Conservation (phyloP, 768 basidiomycete genomes). For the Mycena albidolilacea region DNA sequence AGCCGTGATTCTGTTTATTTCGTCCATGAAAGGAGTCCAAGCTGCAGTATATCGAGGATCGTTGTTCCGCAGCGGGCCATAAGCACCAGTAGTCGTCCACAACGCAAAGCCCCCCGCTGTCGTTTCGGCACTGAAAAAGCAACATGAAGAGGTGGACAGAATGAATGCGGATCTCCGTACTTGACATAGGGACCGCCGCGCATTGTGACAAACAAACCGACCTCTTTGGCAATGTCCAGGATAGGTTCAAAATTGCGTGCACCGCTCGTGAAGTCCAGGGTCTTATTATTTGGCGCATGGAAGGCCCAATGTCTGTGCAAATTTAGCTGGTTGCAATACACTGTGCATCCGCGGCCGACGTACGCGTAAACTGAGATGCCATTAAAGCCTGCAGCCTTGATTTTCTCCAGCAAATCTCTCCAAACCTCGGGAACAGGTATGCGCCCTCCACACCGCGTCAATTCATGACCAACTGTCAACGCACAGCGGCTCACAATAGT, state of each 20-base stretch:
- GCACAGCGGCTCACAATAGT: slow-evolving; percentile 36
- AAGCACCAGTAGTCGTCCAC: slow-evolving; percentile 66
- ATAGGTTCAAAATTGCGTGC: slow-evolving; percentile 30
- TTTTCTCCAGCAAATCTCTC: slow-evolving; percentile 72
- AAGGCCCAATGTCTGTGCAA: slow-evolving; percentile 63
- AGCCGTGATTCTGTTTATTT: slow-evolving; percentile 29
- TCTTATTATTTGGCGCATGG: slow-evolving; percentile 32
- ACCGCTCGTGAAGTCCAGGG: slow-evolving; percentile 28
- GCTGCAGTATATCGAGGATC: slow-evolving; percentile 64
- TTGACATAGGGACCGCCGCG: slow-evolving; percentile 59
- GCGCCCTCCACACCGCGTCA: slow-evolving; percentile 54
- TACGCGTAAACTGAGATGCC: slow-evolving; percentile 67
- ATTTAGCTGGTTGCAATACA: neutral
- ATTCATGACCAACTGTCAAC: neutral
- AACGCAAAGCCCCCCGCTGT: slow-evolving; percentile 72
- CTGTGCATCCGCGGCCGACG: neutral
- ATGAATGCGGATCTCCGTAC: neutral
- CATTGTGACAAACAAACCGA: slow-evolving; percentile 70
- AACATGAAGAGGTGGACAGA: neutral
- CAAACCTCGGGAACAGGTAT: slow-evolving; percentile 73
- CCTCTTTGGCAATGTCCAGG: slow-evolving; percentile 50
- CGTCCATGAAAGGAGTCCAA: slow-evolving; percentile 53
- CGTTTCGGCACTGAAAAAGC: slow-evolving; percentile 66
- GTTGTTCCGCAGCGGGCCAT: slow-evolving; percentile 65
- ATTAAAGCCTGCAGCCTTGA: slow-evolving; percentile 73